These are phyloP conservation scores for Boletus fagicola DNA, from an alignment of 768 basidiomycete species.

Conservation along the genomic window DNA sequence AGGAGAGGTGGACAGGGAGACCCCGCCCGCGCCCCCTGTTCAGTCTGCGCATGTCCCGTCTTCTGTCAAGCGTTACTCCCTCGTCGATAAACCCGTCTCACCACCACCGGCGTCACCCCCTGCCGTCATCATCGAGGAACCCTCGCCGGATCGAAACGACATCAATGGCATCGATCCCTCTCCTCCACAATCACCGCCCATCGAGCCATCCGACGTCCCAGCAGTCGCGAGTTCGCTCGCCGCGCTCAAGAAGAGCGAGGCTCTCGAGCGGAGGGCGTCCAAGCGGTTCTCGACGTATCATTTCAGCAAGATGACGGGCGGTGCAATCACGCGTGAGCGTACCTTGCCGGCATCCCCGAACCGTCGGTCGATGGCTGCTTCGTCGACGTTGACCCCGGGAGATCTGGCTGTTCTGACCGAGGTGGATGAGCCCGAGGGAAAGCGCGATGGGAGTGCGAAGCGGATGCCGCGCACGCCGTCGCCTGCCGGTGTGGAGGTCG, in stretches of 20 bases:
- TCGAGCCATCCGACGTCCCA: slow-evolving; percentile 45
- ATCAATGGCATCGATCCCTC: slow-evolving; percentile 27
- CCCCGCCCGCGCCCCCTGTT: slow-evolving; percentile 30
- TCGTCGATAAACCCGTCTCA: slow-evolving; percentile 66
- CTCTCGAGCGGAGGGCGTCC: slow-evolving; percentile 86
- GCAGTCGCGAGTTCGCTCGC: slow-evolving; percentile 80
- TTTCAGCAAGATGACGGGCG: slow-evolving; percentile 87
- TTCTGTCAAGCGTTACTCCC: slow-evolving; percentile 73
- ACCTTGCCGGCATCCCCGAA: slow-evolving; percentile 50
- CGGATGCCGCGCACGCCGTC: slow-evolving; percentile 40
- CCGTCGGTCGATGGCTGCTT: slow-evolving; percentile 65
- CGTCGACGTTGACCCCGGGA: slow-evolving; percentile 59
- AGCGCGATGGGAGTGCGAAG: slow-evolving; percentile 15
- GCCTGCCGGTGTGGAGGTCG: slow-evolving; percentile 18
- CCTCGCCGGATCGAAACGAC: slow-evolving; percentile 25
- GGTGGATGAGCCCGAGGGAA: slow-evolving; percentile 52
- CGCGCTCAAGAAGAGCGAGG: slow-evolving; percentile 82
- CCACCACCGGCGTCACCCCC: slow-evolving; percentile 42
- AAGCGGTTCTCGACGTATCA: slow-evolving; percentile 96
- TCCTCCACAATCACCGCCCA: slow-evolving; percentile 40
- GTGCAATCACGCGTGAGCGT: slow-evolving; percentile 44
- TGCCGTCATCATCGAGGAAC: slow-evolving; percentile 45
- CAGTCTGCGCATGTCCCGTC: slow-evolving; percentile 48
- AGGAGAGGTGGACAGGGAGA: slow-evolving; percentile 22
- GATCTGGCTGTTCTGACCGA: slow-evolving; percentile 74